Evolutionary conservation across 2,329 filamentous ascomycete genomes (phyloP).

Genomic region (Sporothrix globosa): DNA sequence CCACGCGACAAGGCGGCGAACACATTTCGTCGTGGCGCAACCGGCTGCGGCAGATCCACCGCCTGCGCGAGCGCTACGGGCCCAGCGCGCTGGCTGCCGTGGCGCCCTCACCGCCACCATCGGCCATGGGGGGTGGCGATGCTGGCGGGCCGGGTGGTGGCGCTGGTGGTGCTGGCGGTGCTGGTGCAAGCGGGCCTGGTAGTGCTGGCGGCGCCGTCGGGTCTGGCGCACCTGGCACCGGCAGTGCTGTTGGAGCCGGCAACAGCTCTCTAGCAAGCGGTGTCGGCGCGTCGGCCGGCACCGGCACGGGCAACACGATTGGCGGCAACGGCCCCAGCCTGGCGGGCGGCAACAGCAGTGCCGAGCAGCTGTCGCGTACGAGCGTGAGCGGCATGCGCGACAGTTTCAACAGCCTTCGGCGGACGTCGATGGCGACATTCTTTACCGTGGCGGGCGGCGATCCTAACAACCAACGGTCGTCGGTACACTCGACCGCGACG

Average conservation of each 20-base stretch:
- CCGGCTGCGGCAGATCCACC: slow-evolving; percentile 80
- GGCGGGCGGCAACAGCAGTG: slow-evolving; percentile 27
- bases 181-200: neutral
- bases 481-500: slow-evolving; percentile 58
- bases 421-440: slow-evolving; percentile 68
- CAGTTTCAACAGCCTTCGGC: slow-evolving; percentile 62
- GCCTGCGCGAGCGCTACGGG: slow-evolving; percentile 71
- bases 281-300: neutral
- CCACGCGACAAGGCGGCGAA: slow-evolving; percentile 73
- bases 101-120: slow-evolving; percentile 43
- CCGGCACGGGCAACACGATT: neutral
- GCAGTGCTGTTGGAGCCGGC: neutral
- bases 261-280: slow-evolving; percentile 7
- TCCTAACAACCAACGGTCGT: slow-evolving; percentile 60
- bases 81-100: slow-evolving; percentile 42
- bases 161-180: neutral
- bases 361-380: slow-evolving; percentile 28
- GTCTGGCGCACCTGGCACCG: slow-evolving; percentile 11
- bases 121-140: slow-evolving; percentile 39
- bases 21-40: slow-evolving; percentile 89
- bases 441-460: slow-evolving; percentile 60
- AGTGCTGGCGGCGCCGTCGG: neutral
- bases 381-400: slow-evolving; percentile 57
- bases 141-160: neutral
- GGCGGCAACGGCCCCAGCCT: neutral